A percentile compares a stretch with the other conserved stretches of the same genome.
Conservation (phyloP, 1,284 basidiomycete genomes). For the Cystobasidium sp. region DNA sequence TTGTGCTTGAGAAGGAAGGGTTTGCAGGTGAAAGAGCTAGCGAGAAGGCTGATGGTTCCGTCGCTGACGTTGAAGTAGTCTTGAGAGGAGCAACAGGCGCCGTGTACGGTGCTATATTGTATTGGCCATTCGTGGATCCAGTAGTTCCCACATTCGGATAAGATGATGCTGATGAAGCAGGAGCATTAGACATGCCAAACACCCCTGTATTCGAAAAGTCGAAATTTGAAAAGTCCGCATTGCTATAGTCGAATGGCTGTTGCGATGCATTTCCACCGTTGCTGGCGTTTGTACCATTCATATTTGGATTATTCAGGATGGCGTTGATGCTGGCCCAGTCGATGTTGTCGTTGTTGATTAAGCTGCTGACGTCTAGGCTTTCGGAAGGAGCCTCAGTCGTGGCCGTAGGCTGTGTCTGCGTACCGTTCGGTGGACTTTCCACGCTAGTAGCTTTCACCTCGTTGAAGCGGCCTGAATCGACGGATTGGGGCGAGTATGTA, state of each 20-base stretch:
- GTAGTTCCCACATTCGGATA: neutral
- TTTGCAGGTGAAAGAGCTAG: constrained; percentile 14
- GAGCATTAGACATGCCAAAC: constrained; percentile 9
- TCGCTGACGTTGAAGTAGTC: neutral
- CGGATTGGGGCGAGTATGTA: neutral
- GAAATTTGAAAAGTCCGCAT: constrained; percentile 17
- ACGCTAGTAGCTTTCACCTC: constrained; percentile 10
- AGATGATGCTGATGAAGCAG: neutral
- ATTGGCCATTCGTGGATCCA: neutral
- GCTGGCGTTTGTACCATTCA: neutral
- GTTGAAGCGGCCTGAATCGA: constrained; percentile 11
- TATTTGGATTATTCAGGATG: constrained; percentile 12
- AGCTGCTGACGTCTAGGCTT: constrained; percentile 12
- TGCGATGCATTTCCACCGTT: constrained; percentile 1
- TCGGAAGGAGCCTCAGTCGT: neutral
- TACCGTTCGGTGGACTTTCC: neutral
- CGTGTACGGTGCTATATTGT: neutral
- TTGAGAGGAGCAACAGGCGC: neutral
- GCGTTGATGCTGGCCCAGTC: constrained; percentile 40
- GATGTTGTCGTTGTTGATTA: constrained; percentile 28
- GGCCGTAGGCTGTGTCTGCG: neutral
- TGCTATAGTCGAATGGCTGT: constrained; percentile 10
- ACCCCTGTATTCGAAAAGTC: constrained; percentile 17
- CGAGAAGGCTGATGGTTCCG: constrained; percentile 12
- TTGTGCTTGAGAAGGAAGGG: constrained; percentile 1